Evolutionary conservation across 2,329 filamentous ascomycete species (phyloP).

Genomic region (Fusarium lyarnte): DNA sequence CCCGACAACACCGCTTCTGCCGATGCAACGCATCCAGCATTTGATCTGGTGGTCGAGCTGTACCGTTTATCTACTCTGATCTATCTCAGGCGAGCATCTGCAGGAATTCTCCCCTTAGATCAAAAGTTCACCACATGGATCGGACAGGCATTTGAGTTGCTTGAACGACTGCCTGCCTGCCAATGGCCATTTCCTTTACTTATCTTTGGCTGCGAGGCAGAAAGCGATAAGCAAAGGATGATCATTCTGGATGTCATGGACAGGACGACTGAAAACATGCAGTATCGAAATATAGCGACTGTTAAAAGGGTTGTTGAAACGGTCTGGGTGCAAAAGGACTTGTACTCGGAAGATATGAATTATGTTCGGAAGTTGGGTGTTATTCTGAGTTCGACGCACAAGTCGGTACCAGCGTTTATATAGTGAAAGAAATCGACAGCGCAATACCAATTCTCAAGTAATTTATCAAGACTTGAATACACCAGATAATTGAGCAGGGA

Average conservation of each 20-base stretch:
- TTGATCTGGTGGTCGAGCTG: conserved; percentile 24
- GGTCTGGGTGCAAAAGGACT: conserved; percentile 50
- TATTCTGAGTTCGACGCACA: conserved; percentile 23
- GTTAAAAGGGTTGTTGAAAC: conserved; percentile 40
- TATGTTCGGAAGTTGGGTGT: conserved; percentile 16
- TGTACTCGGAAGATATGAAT: conserved; percentile 18
- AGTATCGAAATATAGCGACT: conserved; percentile 34
- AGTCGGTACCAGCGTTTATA: conserved; percentile 15
- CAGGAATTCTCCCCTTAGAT: conserved; percentile 6
- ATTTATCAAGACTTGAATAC: too few species aligned
- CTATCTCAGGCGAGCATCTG: conserved; percentile 44
- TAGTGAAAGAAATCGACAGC: not conserved
- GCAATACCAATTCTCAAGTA: too few species aligned
- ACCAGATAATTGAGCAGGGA: too few species aligned
- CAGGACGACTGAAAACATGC: conserved; percentile 29
- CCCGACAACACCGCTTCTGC: fast-evolving
- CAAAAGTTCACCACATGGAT: conserved; percentile 26
- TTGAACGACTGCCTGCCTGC: conserved; percentile 33
- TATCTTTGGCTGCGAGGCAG: conserved; percentile 40
- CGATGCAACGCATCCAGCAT: fast-evolving
- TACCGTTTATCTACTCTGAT: conserved; percentile 44
- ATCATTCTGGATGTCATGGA: conserved; percentile 40
- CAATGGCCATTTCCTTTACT: conserved; percentile 37
- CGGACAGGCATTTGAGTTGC: conserved; percentile 39
- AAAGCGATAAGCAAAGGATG: conserved; percentile 29